A percentile compares a stretch with the other conserved stretches of the same genome.
Conservation (phyloP, 129 eudicot species). For the Kitagawia praeruptora region DNA sequence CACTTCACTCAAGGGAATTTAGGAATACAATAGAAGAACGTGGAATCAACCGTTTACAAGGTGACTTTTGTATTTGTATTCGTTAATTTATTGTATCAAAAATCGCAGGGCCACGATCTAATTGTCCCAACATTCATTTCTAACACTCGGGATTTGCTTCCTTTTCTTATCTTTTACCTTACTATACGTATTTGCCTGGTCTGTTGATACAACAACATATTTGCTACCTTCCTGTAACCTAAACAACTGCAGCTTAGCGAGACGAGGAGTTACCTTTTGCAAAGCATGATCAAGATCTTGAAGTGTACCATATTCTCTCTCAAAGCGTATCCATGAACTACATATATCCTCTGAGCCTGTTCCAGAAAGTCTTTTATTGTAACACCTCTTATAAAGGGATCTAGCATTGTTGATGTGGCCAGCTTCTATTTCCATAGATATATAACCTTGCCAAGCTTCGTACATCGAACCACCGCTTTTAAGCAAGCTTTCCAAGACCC, state of each 20-base stretch:
- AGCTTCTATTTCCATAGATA: constrained; percentile 67
- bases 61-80: no score
- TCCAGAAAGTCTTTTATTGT: constrained; percentile 67
- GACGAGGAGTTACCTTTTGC: constrained; percentile 87
- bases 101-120: no score
- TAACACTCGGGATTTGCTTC: constrained; percentile 36
- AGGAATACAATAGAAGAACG: no score
- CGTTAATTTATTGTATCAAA: no score
- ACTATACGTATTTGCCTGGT: constrained; percentile 31
- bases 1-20: no score
- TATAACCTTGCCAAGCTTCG: constrained; percentile 82
- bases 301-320: constrained; percentile 78
- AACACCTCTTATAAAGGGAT: constrained; percentile 79
- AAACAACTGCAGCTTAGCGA: constrained; percentile 77
- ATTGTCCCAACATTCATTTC: no score
- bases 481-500: constrained; percentile 95
- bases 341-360: constrained; percentile 97
- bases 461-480: constrained; percentile 78
- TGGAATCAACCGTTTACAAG: no score
- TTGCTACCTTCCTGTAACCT: constrained; percentile 67
- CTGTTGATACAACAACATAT: constrained; percentile 30
- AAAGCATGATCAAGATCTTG: constrained; percentile 78
- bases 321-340: constrained; percentile 77
- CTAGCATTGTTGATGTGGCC: constrained; percentile 77
- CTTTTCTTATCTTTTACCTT: constrained; percentile 60